A percentile compares a stretch with the other conserved stretches of the same genome.
Evolutionary conservation across 2,329 filamentous ascomycete species (phyloP).

Genomic region (Helotiales sp.): DNA sequence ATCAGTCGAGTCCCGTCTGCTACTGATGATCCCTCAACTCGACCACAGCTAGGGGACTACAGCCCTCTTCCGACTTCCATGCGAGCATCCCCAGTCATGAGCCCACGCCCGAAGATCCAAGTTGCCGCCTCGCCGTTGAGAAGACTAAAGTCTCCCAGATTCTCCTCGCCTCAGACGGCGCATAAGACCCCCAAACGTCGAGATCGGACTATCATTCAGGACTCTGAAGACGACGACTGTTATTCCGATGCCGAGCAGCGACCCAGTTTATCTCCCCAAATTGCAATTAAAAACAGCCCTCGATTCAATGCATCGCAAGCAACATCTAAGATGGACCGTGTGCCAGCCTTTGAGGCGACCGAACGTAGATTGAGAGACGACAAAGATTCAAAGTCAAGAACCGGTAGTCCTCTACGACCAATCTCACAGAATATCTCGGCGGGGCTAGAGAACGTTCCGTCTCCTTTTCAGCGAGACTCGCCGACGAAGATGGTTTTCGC

Average conservation of each 20-base stretch:
- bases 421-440: slow-evolving; percentile 37
- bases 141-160: slow-evolving; percentile 12
- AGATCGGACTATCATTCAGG: slow-evolving; percentile 33
- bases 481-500: slow-evolving; percentile 27
- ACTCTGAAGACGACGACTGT: slow-evolving; percentile 43
- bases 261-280: slow-evolving; percentile 27
- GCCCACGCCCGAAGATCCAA: slow-evolving; percentile 24
- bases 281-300: slow-evolving; percentile 28
- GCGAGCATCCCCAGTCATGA: neutral
- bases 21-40: slow-evolving; percentile 10
- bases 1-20: slow-evolving; percentile 35
- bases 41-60: slow-evolving; percentile 2
- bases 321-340: slow-evolving; percentile 18
- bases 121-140: slow-evolving; percentile 37
- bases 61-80: neutral
- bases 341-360: slow-evolving; percentile 22
- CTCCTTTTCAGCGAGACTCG: slow-evolving; percentile 36
- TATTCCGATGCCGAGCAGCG: slow-evolving; percentile 29
- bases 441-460: slow-evolving; percentile 33
- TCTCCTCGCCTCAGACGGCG: slow-evolving; percentile 22
- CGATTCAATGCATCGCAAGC: slow-evolving; percentile 12
- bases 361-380: slow-evolving; percentile 12
- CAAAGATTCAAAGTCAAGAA: slow-evolving; percentile 24
- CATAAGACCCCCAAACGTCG: slow-evolving; percentile 23
- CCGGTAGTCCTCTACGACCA: slow-evolving; percentile 37